Percentiles rank a stretch among this genome's conserved stretches.
These are phyloP conservation scores for Curvularia lunata DNA, from an alignment of 2,329 filamentous ascomycete species.

Conservation along the genomic window DNA sequence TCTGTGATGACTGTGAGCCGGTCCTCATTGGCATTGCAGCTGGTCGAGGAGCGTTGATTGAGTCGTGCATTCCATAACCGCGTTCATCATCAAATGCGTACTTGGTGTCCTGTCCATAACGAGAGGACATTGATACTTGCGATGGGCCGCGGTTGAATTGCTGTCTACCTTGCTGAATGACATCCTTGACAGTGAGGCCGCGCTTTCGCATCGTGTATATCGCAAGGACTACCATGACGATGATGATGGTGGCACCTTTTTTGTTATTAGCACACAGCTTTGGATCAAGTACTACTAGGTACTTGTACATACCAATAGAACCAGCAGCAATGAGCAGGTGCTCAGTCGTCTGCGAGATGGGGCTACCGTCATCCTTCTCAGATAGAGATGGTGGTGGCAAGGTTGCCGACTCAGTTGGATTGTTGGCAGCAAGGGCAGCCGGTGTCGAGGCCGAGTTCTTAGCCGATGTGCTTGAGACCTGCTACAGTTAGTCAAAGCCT, in stretches of 20 bases:
- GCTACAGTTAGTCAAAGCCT: conserved; percentile 21
- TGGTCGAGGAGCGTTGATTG: conserved; percentile 36
- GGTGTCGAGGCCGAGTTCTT: conserved; percentile 21
- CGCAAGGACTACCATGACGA: conserved; percentile 46
- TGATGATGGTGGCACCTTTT: conserved; percentile 49
- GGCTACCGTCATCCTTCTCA: conserved; percentile 22
- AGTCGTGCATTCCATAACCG: conserved; percentile 30
- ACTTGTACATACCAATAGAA: conserved; percentile 43
- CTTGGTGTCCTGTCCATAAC: conserved; percentile 38
- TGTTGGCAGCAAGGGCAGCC: conserved; percentile 29
- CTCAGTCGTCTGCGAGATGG: conserved; percentile 46
- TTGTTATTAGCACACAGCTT: conserved; percentile 21
- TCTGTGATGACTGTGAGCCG: conserved; percentile 38
- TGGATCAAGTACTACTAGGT: too few relatives aligned
- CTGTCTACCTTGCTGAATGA: conserved; percentile 34
- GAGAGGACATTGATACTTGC: conserved; percentile 29
- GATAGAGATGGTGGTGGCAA: conserved; percentile 28
- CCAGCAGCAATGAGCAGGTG: conserved; percentile 51
- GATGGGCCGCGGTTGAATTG: conserved; percentile 32
- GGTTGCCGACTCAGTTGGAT: conserved; percentile 37
- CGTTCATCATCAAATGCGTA: conserved; percentile 31
- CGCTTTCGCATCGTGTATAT: conserved; percentile 49
- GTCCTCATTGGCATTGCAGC: conserved; percentile 33
- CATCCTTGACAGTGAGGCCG: conserved; percentile 41
- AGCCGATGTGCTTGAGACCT: conserved; percentile 37